Conservation (phyloP, 257 asterid genomes). For the Penstemon barbatus region DNA sequence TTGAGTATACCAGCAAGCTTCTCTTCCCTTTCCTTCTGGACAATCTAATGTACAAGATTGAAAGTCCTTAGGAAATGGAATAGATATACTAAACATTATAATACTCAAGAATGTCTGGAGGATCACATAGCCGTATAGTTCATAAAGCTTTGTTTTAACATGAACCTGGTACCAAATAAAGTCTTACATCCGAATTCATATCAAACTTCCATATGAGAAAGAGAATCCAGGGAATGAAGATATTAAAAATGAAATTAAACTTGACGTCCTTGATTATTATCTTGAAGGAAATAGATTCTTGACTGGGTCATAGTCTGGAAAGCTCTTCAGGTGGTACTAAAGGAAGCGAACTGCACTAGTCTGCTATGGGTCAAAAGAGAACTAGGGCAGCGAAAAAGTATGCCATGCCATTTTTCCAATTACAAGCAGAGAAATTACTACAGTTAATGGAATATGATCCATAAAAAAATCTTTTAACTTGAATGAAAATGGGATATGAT, state of each 20-base stretch:
- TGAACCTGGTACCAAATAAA: not conserved
- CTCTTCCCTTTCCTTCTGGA: slow-evolving; percentile 96
- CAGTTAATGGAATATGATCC: too few species aligned
- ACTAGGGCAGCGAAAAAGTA: too few species aligned
- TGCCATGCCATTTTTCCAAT: too few species aligned
- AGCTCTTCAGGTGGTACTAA: too few species aligned
- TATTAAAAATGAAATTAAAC: not conserved
- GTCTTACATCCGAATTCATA: not conserved
- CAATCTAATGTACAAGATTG: slow-evolving; percentile 44
- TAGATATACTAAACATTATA: slow-evolving; percentile 7
- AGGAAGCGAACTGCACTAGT: too few species aligned
- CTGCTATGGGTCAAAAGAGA: too few species aligned
- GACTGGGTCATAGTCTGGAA: too few species aligned
- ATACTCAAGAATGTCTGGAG: slow-evolving; percentile 14
- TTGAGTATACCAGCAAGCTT: slow-evolving; percentile 79
- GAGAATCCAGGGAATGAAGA: not conserved
- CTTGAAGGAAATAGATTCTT: too few species aligned
- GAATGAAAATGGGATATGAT: too few species aligned
- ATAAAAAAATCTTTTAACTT: too few species aligned
- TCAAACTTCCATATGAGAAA: not conserved
- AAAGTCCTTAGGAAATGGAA: slow-evolving; percentile 10
- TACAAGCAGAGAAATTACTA: too few species aligned
- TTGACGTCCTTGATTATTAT: too few species aligned
- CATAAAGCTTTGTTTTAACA: not conserved
- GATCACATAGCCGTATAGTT: not conserved